Percentiles rank a stretch among this genome's conserved stretches.
Evolutionary conservation across 1,139 yeast species (phyloP).

Genomic region (Pichia sp.): DNA sequence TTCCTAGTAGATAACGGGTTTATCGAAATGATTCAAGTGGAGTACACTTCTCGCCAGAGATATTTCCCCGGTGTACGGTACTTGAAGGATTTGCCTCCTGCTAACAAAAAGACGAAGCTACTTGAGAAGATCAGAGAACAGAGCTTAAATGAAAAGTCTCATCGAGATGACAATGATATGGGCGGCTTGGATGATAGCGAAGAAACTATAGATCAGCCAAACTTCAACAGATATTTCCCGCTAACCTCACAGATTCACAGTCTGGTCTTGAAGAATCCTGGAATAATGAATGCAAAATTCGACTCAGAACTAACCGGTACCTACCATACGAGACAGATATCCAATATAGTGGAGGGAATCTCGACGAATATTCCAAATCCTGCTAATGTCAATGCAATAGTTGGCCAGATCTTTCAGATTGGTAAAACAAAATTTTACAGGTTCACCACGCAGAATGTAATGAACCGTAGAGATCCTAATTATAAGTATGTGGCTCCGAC

Average conservation of each 20-base stretch:
- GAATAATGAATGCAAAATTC: slow-evolving; percentile 56
- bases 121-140: slow-evolving; percentile 14
- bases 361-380: slow-evolving; percentile 10
- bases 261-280: slow-evolving; percentile 38
- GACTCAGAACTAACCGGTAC: slow-evolving; percentile 48
- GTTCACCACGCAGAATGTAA: slow-evolving; percentile 44
- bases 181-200: slow-evolving; percentile 31
- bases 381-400: slow-evolving; percentile 29
- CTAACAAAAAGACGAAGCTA: slow-evolving; percentile 20
- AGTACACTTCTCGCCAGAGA: slow-evolving; percentile 23
- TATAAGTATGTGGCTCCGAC: not conserved
- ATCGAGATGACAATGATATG: slow-evolving; percentile 3
- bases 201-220: slow-evolving; percentile 30
- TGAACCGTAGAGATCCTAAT: slow-evolving; percentile 18
- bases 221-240: slow-evolving; percentile 48
- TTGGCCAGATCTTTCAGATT: slow-evolving; percentile 65
- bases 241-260: slow-evolving; percentile 58
- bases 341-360: slow-evolving; percentile 14
- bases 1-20: slow-evolving; percentile 18
- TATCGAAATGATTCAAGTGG: slow-evolving; percentile 23
- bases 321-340: slow-evolving; percentile 12
- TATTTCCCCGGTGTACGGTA: slow-evolving; percentile 25
- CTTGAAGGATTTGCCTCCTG: slow-evolving; percentile 33
- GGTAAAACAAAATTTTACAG: slow-evolving; percentile 73
- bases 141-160: not conserved